Evolutionary conservation across 306 rosid genomes (phyloP).

Genomic region (Leucaena leucocephala): DNA sequence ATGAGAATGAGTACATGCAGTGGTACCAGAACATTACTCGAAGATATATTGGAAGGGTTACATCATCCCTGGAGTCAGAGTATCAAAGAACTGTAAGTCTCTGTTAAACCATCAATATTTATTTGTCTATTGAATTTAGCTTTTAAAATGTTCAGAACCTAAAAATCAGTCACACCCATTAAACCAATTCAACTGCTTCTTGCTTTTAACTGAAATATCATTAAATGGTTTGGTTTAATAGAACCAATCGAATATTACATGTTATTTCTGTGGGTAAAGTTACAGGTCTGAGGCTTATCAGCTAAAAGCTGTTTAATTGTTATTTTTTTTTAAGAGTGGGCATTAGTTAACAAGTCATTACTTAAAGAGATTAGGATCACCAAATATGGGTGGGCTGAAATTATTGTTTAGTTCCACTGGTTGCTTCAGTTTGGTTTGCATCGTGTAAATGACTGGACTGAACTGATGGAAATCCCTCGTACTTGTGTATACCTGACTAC

Average conservation of each 20-base stretch:
- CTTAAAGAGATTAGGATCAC: neutral
- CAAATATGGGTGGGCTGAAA: neutral
- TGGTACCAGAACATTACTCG: constrained; percentile 58
- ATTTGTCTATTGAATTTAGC: neutral
- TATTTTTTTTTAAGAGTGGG: neutral
- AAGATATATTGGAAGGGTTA: constrained; percentile 55
- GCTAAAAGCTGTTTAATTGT: neutral
- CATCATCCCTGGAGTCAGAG: constrained; percentile 61
- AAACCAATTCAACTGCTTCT: neutral
- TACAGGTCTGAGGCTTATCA: neutral
- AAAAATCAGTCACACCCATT: neutral
- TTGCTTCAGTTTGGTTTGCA: neutral
- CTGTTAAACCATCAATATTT: neutral
- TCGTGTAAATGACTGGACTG: neutral
- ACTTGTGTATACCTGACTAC: neutral
- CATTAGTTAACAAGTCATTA: neutral
- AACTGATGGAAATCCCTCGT: neutral
- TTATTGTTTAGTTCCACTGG: neutral
- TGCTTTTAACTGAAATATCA: neutral
- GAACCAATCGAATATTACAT: neutral
- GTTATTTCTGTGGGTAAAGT: neutral
- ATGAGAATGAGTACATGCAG: constrained; percentile 51
- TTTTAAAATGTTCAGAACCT: neutral
- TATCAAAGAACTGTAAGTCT: constrained; percentile 53
- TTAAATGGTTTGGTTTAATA: neutral